These are phyloP conservation scores for Biscogniauxia marginata DNA, from an alignment of 2,329 filamentous ascomycete genomes.

Conservation along the genomic window DNA sequence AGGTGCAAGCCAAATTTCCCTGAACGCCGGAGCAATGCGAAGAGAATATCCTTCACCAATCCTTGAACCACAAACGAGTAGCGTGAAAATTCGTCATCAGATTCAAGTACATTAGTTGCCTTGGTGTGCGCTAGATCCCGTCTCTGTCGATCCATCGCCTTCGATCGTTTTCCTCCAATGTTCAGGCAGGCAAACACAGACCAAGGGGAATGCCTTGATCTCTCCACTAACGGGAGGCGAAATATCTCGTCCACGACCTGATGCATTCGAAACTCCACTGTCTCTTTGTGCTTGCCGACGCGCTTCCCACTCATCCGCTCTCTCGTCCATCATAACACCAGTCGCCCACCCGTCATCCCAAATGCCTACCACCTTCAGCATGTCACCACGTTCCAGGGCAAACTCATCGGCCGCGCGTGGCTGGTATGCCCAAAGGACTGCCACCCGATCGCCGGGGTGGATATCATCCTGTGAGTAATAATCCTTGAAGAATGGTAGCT, in stretches of 20 bases:
- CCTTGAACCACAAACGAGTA: constrained; percentile 17
- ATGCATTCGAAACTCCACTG: constrained; percentile 86
- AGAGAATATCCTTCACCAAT: constrained; percentile 22
- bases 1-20: constrained; percentile 16
- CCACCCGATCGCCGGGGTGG: constrained; percentile 83
- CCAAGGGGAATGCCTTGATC: constrained; percentile 96
- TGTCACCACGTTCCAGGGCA: constrained; percentile 87
- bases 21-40: constrained; percentile 41
- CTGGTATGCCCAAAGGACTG: constrained; percentile 95
- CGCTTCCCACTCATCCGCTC: constrained; percentile 85
- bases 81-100: constrained; percentile 17
- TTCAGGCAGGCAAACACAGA: constrained; percentile 92
- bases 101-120: constrained; percentile 26
- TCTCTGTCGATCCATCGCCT: constrained; percentile 72
- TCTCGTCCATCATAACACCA: constrained; percentile 77
- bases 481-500: constrained; percentile 94
- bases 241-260: constrained; percentile 54
- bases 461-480: constrained; percentile 98
- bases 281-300: constrained; percentile 78
- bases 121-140: constrained; percentile 45
- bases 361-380: constrained; percentile 97
- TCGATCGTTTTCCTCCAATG: constrained; percentile 98
- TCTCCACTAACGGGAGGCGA: constrained; percentile 72
- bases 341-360: constrained; percentile 99
- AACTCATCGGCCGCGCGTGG: constrained; percentile 93